Evolutionary conservation across 495 filamentous ascomycete species (phyloP), one percentile per base, ranked within the genome.

Genomic region (Platismatia glauca): DNA sequence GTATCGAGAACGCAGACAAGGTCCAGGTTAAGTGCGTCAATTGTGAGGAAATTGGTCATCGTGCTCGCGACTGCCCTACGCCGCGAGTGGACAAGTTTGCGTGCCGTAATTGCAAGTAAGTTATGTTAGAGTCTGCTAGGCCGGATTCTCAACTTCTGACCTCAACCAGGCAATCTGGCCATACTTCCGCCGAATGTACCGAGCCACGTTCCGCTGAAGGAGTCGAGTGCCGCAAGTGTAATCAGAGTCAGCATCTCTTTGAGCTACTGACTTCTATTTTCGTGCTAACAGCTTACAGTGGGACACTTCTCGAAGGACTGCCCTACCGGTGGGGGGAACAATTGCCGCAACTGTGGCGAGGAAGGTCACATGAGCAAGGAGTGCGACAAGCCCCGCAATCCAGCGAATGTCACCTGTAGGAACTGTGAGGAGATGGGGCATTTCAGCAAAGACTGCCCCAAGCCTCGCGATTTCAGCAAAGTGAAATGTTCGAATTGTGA

Each of bases 271-370:
- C 48, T 20, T 37, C 11, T 46, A 61, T 68, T 52, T 48, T 53
- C 37, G 61, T 67, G 62, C 50, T 63, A 38, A 63, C 59, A 8
- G 56, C 24, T 33, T 65, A 38, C 33, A 91, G 87, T 81, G 59
- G 92, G 92, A 7, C 93, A 96, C 66, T 94, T 92, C 72, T 83
- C 88, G 4, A 83, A 82, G 61, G 90, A 95, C 65, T 97, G 93
- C 68, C 90, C 89, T 37, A 77, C 83, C 66, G 76, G 71, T 46
- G 76, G 76, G 29, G 73, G 79, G 55, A 74, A 75, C 29, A 79
- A 75, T 46, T 89, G 86, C 68, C 86, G 78, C 60, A 89, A 88
- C 71, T 89, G 86, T 69, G 82, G 58, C 31, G 74, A 76, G 13
- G 75, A 80, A 62, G 76, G 82, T 48, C 84, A 88, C 60, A 77